Evolutionary conservation across 208 protist genomes (phyloP), one percentile per base, ranked within the genome.

Genomic region (Endotrypanum monterogeii): DNA sequence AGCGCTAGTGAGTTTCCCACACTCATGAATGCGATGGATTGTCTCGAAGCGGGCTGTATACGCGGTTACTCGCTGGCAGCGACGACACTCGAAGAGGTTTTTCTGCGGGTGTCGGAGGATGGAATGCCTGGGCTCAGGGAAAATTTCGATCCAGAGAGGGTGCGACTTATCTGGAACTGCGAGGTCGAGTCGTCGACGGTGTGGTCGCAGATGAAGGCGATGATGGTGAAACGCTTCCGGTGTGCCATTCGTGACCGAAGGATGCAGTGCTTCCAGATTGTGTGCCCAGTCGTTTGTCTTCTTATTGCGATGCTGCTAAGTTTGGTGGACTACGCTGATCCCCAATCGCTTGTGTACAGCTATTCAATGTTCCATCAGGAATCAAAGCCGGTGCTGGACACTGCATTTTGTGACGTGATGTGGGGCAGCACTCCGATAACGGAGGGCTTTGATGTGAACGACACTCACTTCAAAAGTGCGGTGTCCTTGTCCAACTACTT

Each of bases 31-130:
- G 78, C 71, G 25, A 83, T 99, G 20, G 86, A 88, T 46, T 83
- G 96, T 68, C 78, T 85, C 2, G 61, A 80, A 12, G 57, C 50
- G n/a, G 51, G 74, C 5, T 83, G 88, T n/a, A 73, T 94, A 14
- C 71, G 74, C 18, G 74, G 68, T 37, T 93, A 88, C 79, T 67
- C 84, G 12, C 67, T 96, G 37, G 83, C 83, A 32, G 83, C 82
- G 18, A 93, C 89, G n/a, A 93, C 89, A 51, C 76, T 95, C 35
- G 91, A 95, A 71, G 86, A 95, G 67, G 85, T 95, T 23, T 95
- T 93, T 55, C 39, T 95, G 55, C 57, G 71, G 50, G 82, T 92
- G 35, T 85, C 87, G 46, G 74, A 74, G 41, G 74, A 69, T 51
- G 72, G 74, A 39, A 35, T 94, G 98, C 57, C 89, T 86, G 5